A percentile compares a stretch with the other conserved stretches of the same genome.
These are phyloP conservation scores for Fistulinella cinereoalba DNA, from an alignment of 1,284 basidiomycete species.

Conservation along the genomic window DNA sequence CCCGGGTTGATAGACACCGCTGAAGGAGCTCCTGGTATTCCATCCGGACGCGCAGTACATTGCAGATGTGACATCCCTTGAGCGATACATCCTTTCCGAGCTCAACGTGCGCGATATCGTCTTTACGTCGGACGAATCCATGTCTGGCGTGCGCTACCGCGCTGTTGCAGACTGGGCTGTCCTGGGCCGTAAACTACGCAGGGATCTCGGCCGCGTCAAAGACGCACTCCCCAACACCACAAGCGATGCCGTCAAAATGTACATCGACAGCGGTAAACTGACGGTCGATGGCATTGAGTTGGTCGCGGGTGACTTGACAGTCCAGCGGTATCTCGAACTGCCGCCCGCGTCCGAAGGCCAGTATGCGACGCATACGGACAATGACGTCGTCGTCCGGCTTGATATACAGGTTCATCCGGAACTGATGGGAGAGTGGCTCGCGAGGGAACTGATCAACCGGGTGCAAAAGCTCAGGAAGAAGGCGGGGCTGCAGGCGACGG, in stretches of 20 bases:
- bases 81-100: slow-evolving; percentile 91
- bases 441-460: slow-evolving; percentile 89
- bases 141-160: slow-evolving; percentile 88
- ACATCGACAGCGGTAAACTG: slow-evolving; percentile 75
- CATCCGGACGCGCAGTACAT: slow-evolving; percentile 86
- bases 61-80: slow-evolving; percentile 81
- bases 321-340: slow-evolving; percentile 89
- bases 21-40: slow-evolving; percentile 94
- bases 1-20: slow-evolving; percentile 62
- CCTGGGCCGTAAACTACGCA: slow-evolving; percentile 91
- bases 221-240: slow-evolving; percentile 79
- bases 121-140: slow-evolving; percentile 85
- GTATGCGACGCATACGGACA: slow-evolving; percentile 88
- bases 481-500: slow-evolving; percentile 91
- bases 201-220: slow-evolving; percentile 90
- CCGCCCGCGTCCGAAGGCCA: slow-evolving; percentile 56
- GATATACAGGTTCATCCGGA: slow-evolving; percentile 88
- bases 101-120: slow-evolving; percentile 91
- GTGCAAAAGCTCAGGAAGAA: slow-evolving; percentile 97
- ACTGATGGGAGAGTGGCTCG: slow-evolving; percentile 84
- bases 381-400: slow-evolving; percentile 91
- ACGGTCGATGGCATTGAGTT: slow-evolving; percentile 89
- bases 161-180: slow-evolving; percentile 96
- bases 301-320: slow-evolving; percentile 85
- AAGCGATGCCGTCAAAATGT: slow-evolving; percentile 83